Evolutionary conservation across 768 basidiomycete species (phyloP), one percentile per base, ranked within the genome.

Genomic region (Hericium erinaceus): DNA sequence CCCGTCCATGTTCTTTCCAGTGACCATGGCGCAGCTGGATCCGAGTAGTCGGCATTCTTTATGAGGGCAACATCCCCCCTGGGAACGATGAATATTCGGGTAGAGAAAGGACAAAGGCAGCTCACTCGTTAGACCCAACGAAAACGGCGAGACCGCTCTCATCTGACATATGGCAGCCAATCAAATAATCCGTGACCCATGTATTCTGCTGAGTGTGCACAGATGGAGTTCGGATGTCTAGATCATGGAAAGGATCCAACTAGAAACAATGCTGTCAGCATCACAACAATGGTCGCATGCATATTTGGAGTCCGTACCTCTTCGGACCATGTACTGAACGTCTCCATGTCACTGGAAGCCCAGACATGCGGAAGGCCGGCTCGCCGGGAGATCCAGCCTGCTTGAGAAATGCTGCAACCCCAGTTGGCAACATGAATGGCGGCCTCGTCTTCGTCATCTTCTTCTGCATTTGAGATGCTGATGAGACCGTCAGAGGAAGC

Each of bases 311-410:
- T 22, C 59, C 68, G 33, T 58, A 86, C 89, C 71, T 92, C 87
- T 50, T 70, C 70, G 26, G 84, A 80, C 95, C 93, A 98, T 13
- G 81, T 77, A 57, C 88, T 87, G 62, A 95, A 88, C 0, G 89
- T 92, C 70, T 98, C 93, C 94, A 97, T 97, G 72, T 97, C 95
- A 61, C 91, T 94, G 11, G 83, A 79, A 22, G 86, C 87, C 92
- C 93, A 97, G 8, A 93, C 74, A 50, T 68, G 72, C 33, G 72
- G 72, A 15, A 61, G 66, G 4, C 70, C 67, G 22, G 67, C 57
- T 37, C 66, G 52, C 18, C 66, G 60, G 18, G 73, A 66, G 53
- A 80, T 77, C 86, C 84, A 89, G 1, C 85, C 92, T 7, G 81
- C 83, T 65, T 89, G 87, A 0, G 87, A 85, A 58, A 92, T 73